Conservation (phyloP, 1,139 yeast genomes). For the Yamadazyma friedrichii region DNA sequence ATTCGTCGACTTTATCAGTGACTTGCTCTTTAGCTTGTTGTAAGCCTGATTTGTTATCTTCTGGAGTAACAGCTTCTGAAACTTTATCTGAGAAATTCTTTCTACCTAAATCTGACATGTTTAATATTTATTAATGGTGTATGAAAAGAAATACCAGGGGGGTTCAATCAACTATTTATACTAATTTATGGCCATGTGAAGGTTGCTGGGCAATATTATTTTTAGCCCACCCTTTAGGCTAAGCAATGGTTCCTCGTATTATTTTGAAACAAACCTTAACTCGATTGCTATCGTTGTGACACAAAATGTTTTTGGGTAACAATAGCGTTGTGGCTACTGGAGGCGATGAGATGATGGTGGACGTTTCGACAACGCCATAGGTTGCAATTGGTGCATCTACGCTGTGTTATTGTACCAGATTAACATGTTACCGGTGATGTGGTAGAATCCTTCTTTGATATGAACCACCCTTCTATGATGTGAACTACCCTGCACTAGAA, state of each 20-base stretch:
- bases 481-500: too few relatives aligned
- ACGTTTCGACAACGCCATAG: too few relatives aligned
- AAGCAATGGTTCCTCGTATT: too few relatives aligned
- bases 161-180: not conserved
- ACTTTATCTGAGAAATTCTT: constrained; percentile 70
- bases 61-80: constrained; percentile 68
- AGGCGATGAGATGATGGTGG: too few relatives aligned
- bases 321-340: too few relatives aligned
- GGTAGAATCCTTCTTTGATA: too few relatives aligned
- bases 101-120: constrained; percentile 79
- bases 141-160: not conserved
- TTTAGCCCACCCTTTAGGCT: too few relatives aligned
- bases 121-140: constrained; percentile 6
- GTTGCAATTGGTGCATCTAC: too few relatives aligned
- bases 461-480: too few relatives aligned
- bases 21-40: constrained; percentile 72
- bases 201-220: not conserved
- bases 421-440: too few relatives aligned
- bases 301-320: too few relatives aligned
- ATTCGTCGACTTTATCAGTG: constrained; percentile 64
- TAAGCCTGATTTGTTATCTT: constrained; percentile 60
- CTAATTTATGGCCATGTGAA: not conserved
- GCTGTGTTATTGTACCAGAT: too few relatives aligned
- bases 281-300: not conserved
- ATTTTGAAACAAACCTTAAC: not conserved